Evolutionary conservation across 2,329 filamentous ascomycete species (phyloP).

Genomic region (Amauroascus verrucosus): DNA sequence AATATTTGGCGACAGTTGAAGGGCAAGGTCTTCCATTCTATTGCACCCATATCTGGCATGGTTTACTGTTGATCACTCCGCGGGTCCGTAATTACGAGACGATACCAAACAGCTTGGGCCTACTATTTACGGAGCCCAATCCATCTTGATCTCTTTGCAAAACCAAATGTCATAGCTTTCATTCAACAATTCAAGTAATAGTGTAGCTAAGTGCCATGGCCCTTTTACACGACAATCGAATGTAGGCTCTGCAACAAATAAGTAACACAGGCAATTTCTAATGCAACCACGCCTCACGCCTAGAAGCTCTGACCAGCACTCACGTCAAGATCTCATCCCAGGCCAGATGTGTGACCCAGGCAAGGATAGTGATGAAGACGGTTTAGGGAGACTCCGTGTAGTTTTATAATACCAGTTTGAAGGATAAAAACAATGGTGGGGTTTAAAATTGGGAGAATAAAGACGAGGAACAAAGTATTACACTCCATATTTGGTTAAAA

Average conservation of each 20-base stretch:
- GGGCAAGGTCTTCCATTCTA: background rate
- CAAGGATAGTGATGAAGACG: background rate
- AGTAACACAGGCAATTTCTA: conserved; percentile 11
- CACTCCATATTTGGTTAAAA: conserved; percentile 1
- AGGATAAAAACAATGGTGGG: background rate
- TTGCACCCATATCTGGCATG: background rate
- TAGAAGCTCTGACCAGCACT: conserved; percentile 3
- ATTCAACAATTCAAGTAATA: background rate
- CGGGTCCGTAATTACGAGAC: too few species aligned
- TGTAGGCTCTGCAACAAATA: background rate
- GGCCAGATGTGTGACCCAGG: background rate
- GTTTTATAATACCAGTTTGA: background rate
- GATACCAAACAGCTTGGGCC: too few species aligned
- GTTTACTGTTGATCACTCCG: background rate
- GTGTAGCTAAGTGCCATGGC: background rate
- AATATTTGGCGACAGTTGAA: background rate
- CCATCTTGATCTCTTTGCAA: background rate
- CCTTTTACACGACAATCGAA: background rate
- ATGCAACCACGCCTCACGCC: conserved; percentile 10
- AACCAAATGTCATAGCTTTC: background rate
- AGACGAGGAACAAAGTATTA: background rate
- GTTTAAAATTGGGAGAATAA: background rate
- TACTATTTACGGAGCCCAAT: too few species aligned
- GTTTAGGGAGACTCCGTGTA: background rate
- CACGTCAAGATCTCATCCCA: conserved; percentile 2